Percentiles rank a stretch among this genome's conserved stretches.
Evolutionary conservation across 2,329 filamentous ascomycete species (phyloP).

Genomic region (Penicillium sp.): DNA sequence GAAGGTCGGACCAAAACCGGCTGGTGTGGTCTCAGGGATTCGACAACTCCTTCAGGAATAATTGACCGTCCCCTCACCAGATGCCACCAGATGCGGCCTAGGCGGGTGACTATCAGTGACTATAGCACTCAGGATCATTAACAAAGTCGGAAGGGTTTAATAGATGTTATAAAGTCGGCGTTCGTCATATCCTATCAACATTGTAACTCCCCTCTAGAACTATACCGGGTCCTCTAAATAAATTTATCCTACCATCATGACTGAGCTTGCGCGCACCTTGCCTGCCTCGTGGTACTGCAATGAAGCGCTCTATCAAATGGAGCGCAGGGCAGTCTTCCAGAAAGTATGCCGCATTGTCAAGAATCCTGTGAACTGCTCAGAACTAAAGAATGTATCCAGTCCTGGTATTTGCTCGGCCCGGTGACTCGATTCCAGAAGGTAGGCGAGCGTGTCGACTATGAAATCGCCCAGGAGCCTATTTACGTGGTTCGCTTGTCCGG

Average conservation of each 20-base stretch:
- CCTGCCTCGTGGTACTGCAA: conserved; percentile 60
- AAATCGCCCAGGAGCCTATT: conserved; percentile 54
- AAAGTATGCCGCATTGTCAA: conserved; percentile 40
- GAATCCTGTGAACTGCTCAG: background rate
- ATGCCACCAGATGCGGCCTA: conserved; percentile 13
- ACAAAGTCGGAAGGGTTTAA: conserved; percentile 3
- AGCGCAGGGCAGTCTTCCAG: conserved; percentile 54
- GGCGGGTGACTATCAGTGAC: conserved; percentile 6
- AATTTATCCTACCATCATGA: conserved; percentile 28
- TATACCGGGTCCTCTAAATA: background rate
- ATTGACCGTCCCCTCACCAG: conserved; percentile 26
- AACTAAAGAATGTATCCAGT: conserved; percentile 36
- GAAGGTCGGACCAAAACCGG: conserved; percentile 12
- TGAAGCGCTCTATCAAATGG: conserved; percentile 53
- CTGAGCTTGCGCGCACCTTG: conserved; percentile 46
- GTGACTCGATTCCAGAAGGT: conserved; percentile 53
- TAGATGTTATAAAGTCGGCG: conserved; percentile 14
- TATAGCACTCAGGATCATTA: background rate
- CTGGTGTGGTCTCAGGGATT: conserved; percentile 27
- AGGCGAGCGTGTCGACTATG: conserved; percentile 51
- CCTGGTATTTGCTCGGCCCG: conserved; percentile 59
- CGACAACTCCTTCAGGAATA: conserved; percentile 39
- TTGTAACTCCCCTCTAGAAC: background rate
- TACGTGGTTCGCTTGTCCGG: conserved; percentile 43
- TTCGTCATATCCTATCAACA: conserved; percentile 1